A percentile compares a stretch with the other conserved stretches of the same genome.
phyloP scores from a whole-genome alignment of 345 rosid species.

The Euphorbia peplus region DNA sequence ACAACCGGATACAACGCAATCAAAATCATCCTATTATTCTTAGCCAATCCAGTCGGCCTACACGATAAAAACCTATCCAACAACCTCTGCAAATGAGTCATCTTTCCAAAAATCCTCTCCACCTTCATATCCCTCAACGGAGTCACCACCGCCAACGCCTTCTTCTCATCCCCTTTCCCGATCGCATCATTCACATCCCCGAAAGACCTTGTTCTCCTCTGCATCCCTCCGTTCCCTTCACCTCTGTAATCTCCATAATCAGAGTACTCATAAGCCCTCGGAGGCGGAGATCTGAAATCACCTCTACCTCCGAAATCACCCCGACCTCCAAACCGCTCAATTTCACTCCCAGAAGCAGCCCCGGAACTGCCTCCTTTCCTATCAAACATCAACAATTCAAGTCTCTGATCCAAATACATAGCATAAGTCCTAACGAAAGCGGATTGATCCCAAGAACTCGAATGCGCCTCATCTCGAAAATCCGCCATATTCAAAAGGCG shows the following conservation, averaged over 20 bases:
- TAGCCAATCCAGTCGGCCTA: slow-evolving; percentile 82
- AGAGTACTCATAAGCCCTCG: slow-evolving; percentile 46
- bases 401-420: slow-evolving; percentile 67
- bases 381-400: slow-evolving; percentile 61
- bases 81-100: slow-evolving; percentile 81
- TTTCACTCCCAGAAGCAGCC: slow-evolving; percentile 28
- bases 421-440: slow-evolving; percentile 80
- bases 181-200: slow-evolving; percentile 67
- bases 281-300: slow-evolving; percentile 71
- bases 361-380: slow-evolving; percentile 37
- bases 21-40: slow-evolving; percentile 61
- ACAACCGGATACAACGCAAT: slow-evolving; percentile 69
- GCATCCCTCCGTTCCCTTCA: slow-evolving; percentile 42
- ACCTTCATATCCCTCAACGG: slow-evolving; percentile 74
- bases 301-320: slow-evolving; percentile 37
- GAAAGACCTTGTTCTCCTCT: slow-evolving; percentile 63
- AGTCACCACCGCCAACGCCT: slow-evolving; percentile 58
- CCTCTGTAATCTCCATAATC: slow-evolving; percentile 52
- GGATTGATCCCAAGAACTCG: slow-evolving; percentile 88
- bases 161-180: slow-evolving; percentile 37
- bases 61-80: slow-evolving; percentile 77
- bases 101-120: slow-evolving; percentile 74
- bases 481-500: slow-evolving; percentile 77
- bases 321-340: slow-evolving; percentile 38
- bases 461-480: slow-evolving; percentile 90